Base-by-base conservation (phyloP, 169 alveolate species). In the Eimeria tenella region DNA sequence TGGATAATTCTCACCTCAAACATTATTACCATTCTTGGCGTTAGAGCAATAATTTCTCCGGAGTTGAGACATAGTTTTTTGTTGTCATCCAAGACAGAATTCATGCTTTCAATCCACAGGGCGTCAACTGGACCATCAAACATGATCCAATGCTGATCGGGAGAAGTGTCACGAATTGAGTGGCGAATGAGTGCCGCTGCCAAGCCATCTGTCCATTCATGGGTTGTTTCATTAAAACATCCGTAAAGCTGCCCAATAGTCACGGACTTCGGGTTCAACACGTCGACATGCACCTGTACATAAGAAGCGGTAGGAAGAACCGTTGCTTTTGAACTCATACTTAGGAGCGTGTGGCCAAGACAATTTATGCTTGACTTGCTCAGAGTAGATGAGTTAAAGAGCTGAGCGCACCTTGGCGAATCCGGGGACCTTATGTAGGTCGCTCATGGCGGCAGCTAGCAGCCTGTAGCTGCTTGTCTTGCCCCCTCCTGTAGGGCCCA, bases 401-500 rank as follows among this genome's bases (percentile, higher is more conserved):
- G 52, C 89, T 55, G 56, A 9, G 63, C 91, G 7, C 91, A 84
- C 91, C 91, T 84, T 58, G 23, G 91, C 91, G 31, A 84, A 84
- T 42, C 91, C 91, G 25, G 58, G 79, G 63, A 53, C 25, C 42
- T 62, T 97, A 52, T 62, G 56, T 75, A 96, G 70, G 11, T 95
- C 97, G 11, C 97, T 95, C 90, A 98, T 90, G 15, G 97, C 96
- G 50, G 95, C 95, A 68, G 97, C 94, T 71, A 98, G 94, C 50
- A 97, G 96, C 52, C 97, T 94, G 94, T 97, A 97, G 94, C 97
- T 97, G 63, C 97, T 94, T 15, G 99, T 97, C 95, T 98, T 98
- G 73, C 99, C 99, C 58, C 99, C 99, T 17, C 99, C 99, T 11
- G 99, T 98, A 1, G 99, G 99, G 15, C 99, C 99, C 7, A 98